These are phyloP conservation scores for Lithospermum erythrorhizon DNA, from an alignment of 257 asterid species.

Conservation along the genomic window DNA sequence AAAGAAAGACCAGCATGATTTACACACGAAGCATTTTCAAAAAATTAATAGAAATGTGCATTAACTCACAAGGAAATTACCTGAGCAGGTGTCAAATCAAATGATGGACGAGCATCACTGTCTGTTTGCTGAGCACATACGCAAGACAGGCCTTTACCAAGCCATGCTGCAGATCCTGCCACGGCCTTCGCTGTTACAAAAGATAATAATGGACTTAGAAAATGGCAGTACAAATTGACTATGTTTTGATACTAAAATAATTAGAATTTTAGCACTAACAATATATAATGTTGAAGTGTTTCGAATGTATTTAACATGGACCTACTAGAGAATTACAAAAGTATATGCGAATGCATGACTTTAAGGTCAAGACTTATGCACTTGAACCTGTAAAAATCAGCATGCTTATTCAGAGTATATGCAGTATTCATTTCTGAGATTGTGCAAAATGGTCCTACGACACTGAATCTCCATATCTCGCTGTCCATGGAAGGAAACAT, in stretches of 20 bases:
- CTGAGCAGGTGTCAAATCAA: conserved; percentile 86
- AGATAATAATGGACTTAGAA: conserved; percentile 15
- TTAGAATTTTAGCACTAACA: too few relatives aligned
- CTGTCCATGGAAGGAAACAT: too few relatives aligned
- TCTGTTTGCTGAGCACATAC: conserved; percentile 95
- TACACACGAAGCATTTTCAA: background rate
- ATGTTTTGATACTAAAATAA: background rate
- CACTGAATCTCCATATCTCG: too few relatives aligned
- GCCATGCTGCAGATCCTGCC: conserved; percentile 99
- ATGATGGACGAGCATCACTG: conserved; percentile 82
- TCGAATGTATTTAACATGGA: background rate
- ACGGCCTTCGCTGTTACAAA: conserved; percentile 63
- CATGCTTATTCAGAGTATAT: background rate
- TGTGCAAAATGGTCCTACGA: too few relatives aligned
- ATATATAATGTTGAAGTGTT: too few relatives aligned
- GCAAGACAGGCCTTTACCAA: conserved; percentile 93
- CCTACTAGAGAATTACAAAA: too few relatives aligned
- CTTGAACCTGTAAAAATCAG: background rate
- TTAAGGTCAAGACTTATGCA: background rate
- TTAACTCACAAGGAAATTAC: conserved; percentile 24
- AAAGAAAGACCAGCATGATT: conserved; percentile 2
- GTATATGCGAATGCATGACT: background rate
- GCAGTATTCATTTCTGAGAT: background rate
- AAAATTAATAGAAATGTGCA: background rate
- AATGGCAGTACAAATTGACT: background rate